A percentile compares a stretch with the other conserved stretches of the same genome.
phyloP scores from a whole-genome alignment of 2,329 filamentous ascomycete genomes.

The Ustilaginoidea virens region DNA sequence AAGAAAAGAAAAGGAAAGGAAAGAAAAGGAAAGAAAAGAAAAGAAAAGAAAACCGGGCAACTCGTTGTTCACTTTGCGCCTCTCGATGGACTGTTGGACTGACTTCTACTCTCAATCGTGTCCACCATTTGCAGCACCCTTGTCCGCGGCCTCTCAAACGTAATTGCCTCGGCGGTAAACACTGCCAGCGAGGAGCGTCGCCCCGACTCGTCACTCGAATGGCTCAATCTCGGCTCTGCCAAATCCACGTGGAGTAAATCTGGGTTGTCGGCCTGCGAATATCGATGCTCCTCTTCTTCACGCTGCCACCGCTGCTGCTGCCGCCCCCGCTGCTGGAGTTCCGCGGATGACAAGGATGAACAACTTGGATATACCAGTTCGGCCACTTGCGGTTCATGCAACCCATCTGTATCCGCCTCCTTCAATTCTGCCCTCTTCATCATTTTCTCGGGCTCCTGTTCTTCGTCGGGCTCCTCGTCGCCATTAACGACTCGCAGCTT shows the following conservation, averaged over 20 bases:
- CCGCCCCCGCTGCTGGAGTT: no score
- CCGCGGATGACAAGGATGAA: no score
- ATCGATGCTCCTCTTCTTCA: background rate
- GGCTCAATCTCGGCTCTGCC: constrained; percentile 9
- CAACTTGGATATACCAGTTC: constrained; percentile 24
- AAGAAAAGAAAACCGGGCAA: no score
- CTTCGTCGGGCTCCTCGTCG: constrained; percentile 26
- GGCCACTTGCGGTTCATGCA: constrained; percentile 16
- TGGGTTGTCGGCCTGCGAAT: background rate
- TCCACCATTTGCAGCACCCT: constrained; percentile 41
- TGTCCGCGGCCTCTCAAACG: constrained; percentile 24
- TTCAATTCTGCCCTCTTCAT: constrained; percentile 1
- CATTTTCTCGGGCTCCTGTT: constrained; percentile 9
- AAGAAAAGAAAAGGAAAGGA: no score
- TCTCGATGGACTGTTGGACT: constrained; percentile 21
- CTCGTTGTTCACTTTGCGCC: no score
- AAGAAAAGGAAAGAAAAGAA: no score
- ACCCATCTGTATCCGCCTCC: constrained; percentile 1
- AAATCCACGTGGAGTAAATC: constrained; percentile 6
- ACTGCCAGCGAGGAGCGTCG: constrained; percentile 18
- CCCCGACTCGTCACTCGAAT: constrained; percentile 16
- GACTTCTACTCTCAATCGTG: constrained; percentile 32
- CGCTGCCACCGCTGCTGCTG: background rate
- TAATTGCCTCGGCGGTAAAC: constrained; percentile 32
- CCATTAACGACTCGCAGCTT: constrained; percentile 80